phyloP scores from a whole-genome alignment of 2,329 filamentous ascomycete genomes.

The Zopfia rhizophila region DNA sequence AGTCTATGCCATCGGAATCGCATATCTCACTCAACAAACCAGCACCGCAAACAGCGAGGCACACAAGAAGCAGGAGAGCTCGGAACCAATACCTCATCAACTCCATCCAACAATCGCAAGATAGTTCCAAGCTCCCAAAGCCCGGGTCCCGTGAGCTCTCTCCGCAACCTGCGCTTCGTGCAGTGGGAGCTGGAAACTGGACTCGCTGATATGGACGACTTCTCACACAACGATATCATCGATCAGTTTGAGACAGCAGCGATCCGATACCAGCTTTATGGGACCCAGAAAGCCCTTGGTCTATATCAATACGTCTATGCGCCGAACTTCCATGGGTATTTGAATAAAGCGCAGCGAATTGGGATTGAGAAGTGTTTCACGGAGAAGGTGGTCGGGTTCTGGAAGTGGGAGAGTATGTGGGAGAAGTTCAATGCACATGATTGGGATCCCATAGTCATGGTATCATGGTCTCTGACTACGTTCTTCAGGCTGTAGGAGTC shows the following conservation, averaged over 20 bases:
- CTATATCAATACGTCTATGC: conserved; percentile 19
- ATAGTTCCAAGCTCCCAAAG: conserved; percentile 1
- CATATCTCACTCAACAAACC: conserved; percentile 10
- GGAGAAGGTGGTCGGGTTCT: conserved; percentile 25
- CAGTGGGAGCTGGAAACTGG: conserved; percentile 25
- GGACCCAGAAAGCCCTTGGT: conserved; percentile 17
- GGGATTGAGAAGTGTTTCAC: conserved; percentile 28
- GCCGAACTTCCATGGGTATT: conserved; percentile 29
- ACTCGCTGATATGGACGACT: conserved; percentile 25
- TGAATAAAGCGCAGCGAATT: conserved; percentile 16
- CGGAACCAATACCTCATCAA: conserved; percentile 23
- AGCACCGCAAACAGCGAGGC: conserved; percentile 4
- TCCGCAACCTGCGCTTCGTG: conserved; percentile 21
- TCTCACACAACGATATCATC: conserved; percentile 27
- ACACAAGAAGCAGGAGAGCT: conserved; percentile 13
- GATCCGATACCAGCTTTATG: conserved; percentile 29
- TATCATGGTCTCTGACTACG: conserved; percentile 32
- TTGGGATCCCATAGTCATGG: conserved; percentile 24
- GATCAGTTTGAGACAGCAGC: conserved; percentile 33
- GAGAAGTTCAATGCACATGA: conserved; percentile 27
- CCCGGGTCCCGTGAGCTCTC: conserved; percentile 22
- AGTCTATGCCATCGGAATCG: conserved; percentile 10
- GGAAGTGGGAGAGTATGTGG: conserved; percentile 29
- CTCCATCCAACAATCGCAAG: conserved; percentile 14
- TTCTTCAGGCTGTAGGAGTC: conserved; percentile 18